These are phyloP conservation scores for Erigeron canadensis DNA, from an alignment of 129 eudicot genomes.

Conservation along the genomic window DNA sequence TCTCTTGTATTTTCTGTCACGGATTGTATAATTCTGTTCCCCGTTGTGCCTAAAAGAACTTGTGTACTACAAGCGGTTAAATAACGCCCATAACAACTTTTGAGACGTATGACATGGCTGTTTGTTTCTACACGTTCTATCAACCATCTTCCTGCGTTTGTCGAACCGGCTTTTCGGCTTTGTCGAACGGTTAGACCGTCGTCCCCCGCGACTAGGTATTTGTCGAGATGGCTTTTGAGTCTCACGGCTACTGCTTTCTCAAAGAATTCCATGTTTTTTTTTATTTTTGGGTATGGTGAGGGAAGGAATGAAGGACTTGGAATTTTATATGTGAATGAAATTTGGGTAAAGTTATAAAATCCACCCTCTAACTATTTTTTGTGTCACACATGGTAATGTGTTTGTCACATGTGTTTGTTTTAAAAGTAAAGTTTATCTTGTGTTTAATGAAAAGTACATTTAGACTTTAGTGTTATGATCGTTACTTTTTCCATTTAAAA, in stretches of 20 bases:
- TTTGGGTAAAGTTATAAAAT: not conserved
- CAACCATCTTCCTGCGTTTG: constrained; percentile 67
- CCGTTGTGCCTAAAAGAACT: constrained; percentile 74
- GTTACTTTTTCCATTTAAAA: no score
- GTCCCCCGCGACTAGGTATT: constrained; percentile 78
- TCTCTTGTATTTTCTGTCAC: constrained; percentile 43
- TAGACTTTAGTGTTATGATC: no score
- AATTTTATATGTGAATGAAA: not conserved
- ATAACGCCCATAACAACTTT: constrained; percentile 65
- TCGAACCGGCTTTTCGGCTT: constrained; percentile 43
- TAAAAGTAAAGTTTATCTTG: not conserved
- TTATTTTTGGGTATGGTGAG: not conserved
- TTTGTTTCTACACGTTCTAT: constrained; percentile 61
- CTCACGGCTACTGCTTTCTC: constrained; percentile 57
- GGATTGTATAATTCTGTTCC: constrained; percentile 64
- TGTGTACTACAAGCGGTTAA: constrained; percentile 68
- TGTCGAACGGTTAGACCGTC: constrained; percentile 68
- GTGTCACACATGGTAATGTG: not conserved
- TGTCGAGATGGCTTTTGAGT: constrained; percentile 71
- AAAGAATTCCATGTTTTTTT: constrained; percentile 62
- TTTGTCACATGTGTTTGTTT: constrained; percentile 1
- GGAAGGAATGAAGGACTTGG: not conserved
- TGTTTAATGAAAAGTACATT: no score
- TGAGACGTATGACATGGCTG: constrained; percentile 55
- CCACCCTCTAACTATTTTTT: not conserved